Evolutionary conservation across 2,329 filamentous ascomycete species (phyloP), one percentile per base, ranked within the genome.

Genomic region (Pseudogymnoascus sp.): DNA sequence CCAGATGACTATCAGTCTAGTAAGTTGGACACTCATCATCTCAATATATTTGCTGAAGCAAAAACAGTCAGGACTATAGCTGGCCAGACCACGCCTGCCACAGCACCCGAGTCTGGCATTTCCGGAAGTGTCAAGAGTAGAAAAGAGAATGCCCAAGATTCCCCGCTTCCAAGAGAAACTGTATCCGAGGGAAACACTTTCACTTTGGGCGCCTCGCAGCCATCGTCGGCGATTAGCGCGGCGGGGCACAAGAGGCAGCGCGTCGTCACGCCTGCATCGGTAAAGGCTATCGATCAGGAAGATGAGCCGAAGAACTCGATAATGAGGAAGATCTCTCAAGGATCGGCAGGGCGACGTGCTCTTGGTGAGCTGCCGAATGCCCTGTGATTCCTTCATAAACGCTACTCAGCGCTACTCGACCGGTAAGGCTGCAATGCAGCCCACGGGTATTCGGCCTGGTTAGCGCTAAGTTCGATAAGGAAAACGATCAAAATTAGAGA

Each of bases 201-300:
- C n/a, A 23, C 64, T 53, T 65, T 66, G 16, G 70, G 68, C 38
- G 42, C 64, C 35, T 63, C 67, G 11, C 64, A 68, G 61, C 63
- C 65, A 21, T 67, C 68, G 28, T 37, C 56, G 60, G 23, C 66
- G 64, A 68, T 65, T 11, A 69, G 63, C 61, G 23, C 62, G 40
- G 50, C 53, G 50, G 66, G 67, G 18, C 68, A 65, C 18, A 84
- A 82, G 68, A 76, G 82, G 35, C 70, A 72, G 63, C 76, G 79
- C 11, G 74, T 77, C 60, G 79, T 80, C 59, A 81, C 80, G 0
- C 78, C 79, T 6, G 74, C 74, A 2, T 77, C 79, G 37, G 69
- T 73, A n/a, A 79, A 77, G 66, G 76, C 70, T 7, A 76, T 80
- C 14, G 80, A 80, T 40, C 77, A 79, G 18, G 78, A 82, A 60